Percentiles rank a stretch among this genome's conserved stretches.
phyloP scores from a whole-genome alignment of 177 flowering plant genomes.

The Tripterygium wilfordii region DNA sequence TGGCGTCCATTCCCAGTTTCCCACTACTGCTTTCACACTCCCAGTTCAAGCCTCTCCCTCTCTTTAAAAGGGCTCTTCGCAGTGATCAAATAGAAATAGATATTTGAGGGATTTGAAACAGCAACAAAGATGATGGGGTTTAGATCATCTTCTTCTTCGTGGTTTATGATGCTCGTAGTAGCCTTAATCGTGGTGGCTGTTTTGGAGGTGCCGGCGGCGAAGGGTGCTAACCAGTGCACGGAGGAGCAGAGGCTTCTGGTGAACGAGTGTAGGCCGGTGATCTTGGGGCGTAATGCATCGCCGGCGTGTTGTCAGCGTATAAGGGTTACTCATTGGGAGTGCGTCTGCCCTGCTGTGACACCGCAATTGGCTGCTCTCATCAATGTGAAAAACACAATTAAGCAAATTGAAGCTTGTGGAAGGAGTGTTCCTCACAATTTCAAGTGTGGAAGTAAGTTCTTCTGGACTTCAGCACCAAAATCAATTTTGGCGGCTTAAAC shows the following conservation, averaged over 20 bases:
- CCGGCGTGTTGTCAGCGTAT: constrained; percentile 7
- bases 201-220: not conserved
- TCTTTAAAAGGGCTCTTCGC: too few relatives aligned
- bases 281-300: constrained; percentile 1
- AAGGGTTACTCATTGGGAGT: constrained; percentile 6
- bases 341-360: constrained; percentile 12
- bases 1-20: too few relatives aligned
- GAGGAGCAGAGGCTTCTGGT: constrained; percentile 1
- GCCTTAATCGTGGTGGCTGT: not conserved
- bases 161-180: not conserved
- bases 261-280: not conserved
- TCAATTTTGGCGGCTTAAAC: too few relatives aligned
- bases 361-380: constrained; percentile 8
- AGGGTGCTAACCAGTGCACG: constrained; percentile 9
- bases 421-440: constrained; percentile 11
- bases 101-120: too few relatives aligned
- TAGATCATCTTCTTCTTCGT: too few relatives aligned
- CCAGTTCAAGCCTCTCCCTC: too few relatives aligned
- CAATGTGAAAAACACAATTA: not conserved
- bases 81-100: too few relatives aligned
- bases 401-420: constrained; percentile 11
- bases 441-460: constrained; percentile 11
- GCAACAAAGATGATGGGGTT: too few relatives aligned
- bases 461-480: too few relatives aligned
- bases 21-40: too few relatives aligned